Base-by-base conservation (phyloP, 441 rosid species). In the Daphne laureola region DNA sequence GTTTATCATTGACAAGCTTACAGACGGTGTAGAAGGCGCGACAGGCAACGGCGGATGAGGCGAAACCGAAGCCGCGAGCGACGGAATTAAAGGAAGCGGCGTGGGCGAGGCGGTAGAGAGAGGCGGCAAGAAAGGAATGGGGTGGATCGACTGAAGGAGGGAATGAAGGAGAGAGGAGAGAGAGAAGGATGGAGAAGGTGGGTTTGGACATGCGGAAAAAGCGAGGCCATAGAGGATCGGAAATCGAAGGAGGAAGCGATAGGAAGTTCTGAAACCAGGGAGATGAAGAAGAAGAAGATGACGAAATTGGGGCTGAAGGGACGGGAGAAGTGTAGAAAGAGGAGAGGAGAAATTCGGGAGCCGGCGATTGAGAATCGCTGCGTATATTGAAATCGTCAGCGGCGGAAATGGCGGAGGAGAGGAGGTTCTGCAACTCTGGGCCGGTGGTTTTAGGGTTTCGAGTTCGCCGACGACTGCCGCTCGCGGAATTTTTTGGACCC, bases 41-140 rank as follows among this genome's bases (percentile, higher is more conserved):
- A 57, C 87, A 84, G n/a, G 97, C 80, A 13, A 67, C 73, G 1
- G 76, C 50, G 0, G 76, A 43, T 14, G 87, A 78, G 5, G 71
- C 72, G 12, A 82, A 69, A 0, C 77, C 83, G 57, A 86, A 89
- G 18, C 69, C 55, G 16, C 56, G 65, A 5, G 78, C 69, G 2
- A 77, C 57, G 3, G 77, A 68, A 17, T 64, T 63, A 62, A 79
- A 86, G 7, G 87, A 75, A 17, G 78, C 74, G 59, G 51, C 83
- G 43, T 86, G 96, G 27, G 96, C 68, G 56, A 89, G 87, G 63
- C 92, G 90, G 73, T 72, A 82, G 64, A 89, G 72, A 15, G 88
- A 47, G 27, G 87, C 79, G 0, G 82, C 86, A 12, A 85, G 68
- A 51, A 80, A 83, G 38, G 67, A 53, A 3, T 75, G 69, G 8